Percentiles rank a stretch among this genome's conserved stretches.
These are phyloP conservation scores for Chalaropsis thielavioides DNA, from an alignment of 2,329 filamentous ascomycete genomes.

Conservation along the genomic window DNA sequence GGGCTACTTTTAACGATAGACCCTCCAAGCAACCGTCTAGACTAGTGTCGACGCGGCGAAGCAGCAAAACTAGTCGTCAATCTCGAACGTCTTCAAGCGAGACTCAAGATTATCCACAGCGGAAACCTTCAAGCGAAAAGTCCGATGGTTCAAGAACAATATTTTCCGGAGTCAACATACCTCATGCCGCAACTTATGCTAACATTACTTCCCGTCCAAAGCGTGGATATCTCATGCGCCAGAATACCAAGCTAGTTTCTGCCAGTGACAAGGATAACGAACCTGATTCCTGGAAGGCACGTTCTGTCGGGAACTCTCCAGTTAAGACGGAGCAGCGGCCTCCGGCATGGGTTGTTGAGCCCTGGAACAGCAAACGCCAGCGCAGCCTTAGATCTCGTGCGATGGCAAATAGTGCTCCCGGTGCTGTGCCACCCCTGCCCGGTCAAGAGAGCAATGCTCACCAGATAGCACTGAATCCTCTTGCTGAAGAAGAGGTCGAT, in stretches of 20 bases:
- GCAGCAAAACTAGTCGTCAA: not conserved
- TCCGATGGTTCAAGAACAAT: conserved; percentile 7
- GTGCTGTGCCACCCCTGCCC: conserved; percentile 66
- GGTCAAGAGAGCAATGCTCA: conserved; percentile 68
- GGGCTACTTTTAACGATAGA: conserved; percentile 1
- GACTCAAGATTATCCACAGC: not conserved
- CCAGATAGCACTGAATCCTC: conserved; percentile 41
- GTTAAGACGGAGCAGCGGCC: conserved; percentile 57
- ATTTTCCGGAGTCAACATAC: conserved; percentile 13
- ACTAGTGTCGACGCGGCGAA: conserved; percentile 10
- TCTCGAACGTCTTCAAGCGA: conserved; percentile 7
- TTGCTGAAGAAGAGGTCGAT: conserved; percentile 56
- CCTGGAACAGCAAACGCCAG: conserved; percentile 79
- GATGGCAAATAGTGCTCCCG: conserved; percentile 29
- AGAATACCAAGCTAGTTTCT: conserved; percentile 93
- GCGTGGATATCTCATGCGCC: conserved; percentile 96
- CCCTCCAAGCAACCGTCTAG: not conserved
- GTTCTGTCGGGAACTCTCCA: conserved; percentile 54
- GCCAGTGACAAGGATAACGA: conserved; percentile 65
- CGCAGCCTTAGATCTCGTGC: conserved; percentile 38
- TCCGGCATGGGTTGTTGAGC: conserved; percentile 91
- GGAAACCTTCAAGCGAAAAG: conserved; percentile 11
- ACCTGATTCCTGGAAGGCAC: conserved; percentile 35
- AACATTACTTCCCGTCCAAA: conserved; percentile 49
- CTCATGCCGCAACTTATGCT: conserved; percentile 34